Conservation (phyloP, 192 early-diverging fungal genomes). For the Backusella morwellensis region DNA sequence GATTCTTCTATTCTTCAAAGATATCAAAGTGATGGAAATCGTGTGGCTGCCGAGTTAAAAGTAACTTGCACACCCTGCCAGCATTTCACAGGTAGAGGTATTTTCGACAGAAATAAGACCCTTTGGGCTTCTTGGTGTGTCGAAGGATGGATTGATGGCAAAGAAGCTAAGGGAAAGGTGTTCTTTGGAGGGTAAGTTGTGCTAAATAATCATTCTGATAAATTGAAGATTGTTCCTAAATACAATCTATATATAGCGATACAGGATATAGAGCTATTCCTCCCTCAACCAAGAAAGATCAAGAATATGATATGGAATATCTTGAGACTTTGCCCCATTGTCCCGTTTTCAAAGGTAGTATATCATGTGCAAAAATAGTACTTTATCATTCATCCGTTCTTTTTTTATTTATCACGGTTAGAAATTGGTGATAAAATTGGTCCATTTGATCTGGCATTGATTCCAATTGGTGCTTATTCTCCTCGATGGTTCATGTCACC, state of each 20-base stretch:
- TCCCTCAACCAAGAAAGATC: conserved; percentile 37
- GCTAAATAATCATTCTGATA: not conserved
- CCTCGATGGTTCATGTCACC: conserved; percentile 73
- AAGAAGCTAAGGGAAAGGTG: conserved; percentile 39
- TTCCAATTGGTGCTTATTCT: conserved; percentile 85
- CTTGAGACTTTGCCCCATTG: conserved; percentile 55
- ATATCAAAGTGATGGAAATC: not conserved
- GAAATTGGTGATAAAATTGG: conserved; percentile 74
- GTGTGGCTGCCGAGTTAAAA: not conserved
- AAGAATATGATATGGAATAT: conserved; percentile 22
- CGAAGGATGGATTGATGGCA: conserved; percentile 36
- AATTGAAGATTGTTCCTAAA: not conserved
- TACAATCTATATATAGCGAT: conserved; percentile 50
- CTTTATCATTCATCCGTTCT: not conserved
- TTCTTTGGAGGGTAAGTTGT: conserved; percentile 56
- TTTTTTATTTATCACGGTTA: not conserved
- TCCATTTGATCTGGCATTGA: conserved; percentile 70
- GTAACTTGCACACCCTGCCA: conserved; percentile 71
- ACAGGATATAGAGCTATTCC: conserved; percentile 75
- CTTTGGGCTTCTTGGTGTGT: conserved; percentile 82
- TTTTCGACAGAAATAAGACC: conserved; percentile 67
- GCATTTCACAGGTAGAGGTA: conserved; percentile 64
- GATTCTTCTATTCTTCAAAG: not conserved
- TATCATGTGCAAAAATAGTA: not conserved
- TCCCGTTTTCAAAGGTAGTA: conserved; percentile 68